Base-by-base conservation (phyloP, 106 monocot species). In the Acorus gramineus region DNA sequence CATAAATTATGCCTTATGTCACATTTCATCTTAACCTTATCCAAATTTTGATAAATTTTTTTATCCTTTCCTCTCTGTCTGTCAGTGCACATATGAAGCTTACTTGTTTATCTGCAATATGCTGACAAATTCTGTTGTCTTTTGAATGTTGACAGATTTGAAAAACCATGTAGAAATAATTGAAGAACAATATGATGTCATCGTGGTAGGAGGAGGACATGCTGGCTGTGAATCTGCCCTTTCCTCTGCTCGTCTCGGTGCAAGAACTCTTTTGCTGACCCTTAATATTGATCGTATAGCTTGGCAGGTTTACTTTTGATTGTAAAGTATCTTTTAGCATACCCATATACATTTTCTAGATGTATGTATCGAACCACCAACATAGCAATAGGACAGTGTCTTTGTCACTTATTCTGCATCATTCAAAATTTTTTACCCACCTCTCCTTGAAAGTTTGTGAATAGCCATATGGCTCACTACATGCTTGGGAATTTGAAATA, bases 221-320 rank as follows among this genome's bases (percentile, higher is more conserved):
- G 98, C 98, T 43, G 98, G 98, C 9, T 98, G 98, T 72, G 98
- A 98, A 64, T 92, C 98, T 42, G 98, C 98, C 50, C 92, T 98
- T 53, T 91, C 98, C 28, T 87, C 96, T 62, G 91, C 96, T 74
- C 84, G 96, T 64, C 82, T 98, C 60, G 96, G 96, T 67, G 91
- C 96, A 3, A 78, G 75, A 46, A 98, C 96, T 11, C 85, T 98
- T 63, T 81, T 98, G 60, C 92, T 98, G 52, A 98, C 98, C 13
- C 85, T 98, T 58, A 98, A 98, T 66, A 77, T 98, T 60, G 98
- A 98, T 71, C 82, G 98, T 5, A 92, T 98, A 67, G 98, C 98
- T 42, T 98, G 98, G 98, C 98, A 98, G 92, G 98, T 98, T 7
- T 64, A 46, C 45, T 64, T 28, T 64, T 6, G 4, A 55, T 54